Percentiles rank a stretch among this genome's conserved stretches.
Evolutionary conservation across 1,284 basidiomycete species (phyloP).

Genomic region (Veloboletus limbatus): DNA sequence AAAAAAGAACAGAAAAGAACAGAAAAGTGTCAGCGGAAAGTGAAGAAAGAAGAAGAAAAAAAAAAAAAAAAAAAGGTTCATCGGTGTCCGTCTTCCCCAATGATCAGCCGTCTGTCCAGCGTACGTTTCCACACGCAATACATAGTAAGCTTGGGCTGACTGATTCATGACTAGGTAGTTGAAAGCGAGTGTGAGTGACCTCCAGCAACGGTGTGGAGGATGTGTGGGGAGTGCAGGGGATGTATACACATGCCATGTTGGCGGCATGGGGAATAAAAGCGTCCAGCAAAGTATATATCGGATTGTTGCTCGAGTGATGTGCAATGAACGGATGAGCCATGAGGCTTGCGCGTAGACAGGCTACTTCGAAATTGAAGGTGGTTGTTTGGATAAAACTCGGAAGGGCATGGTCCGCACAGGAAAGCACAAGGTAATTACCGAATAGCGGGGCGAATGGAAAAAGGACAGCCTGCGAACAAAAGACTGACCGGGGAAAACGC

Average conservation of each 20-base stretch:
- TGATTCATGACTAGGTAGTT: slow-evolving; percentile 8
- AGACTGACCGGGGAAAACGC: slow-evolving; percentile 19
- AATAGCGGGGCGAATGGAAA: slow-evolving; percentile 28
- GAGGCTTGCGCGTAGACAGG: slow-evolving; percentile 15
- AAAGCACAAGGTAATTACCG: slow-evolving; percentile 33
- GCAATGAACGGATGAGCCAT: slow-evolving; percentile 28
- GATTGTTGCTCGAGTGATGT: slow-evolving; percentile 18
- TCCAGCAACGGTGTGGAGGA: not conserved
- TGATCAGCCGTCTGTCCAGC: slow-evolving; percentile 22
- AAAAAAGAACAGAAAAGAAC: slow-evolving; percentile 4
- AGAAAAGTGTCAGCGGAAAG: slow-evolving; percentile 12
- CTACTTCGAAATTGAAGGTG: slow-evolving; percentile 21
- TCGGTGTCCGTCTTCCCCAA: slow-evolving; percentile 26
- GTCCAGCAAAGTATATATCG: slow-evolving; percentile 25
- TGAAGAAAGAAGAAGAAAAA: slow-evolving; percentile 1
- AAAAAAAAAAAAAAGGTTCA: slow-evolving; percentile 8
- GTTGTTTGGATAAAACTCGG: slow-evolving; percentile 16
- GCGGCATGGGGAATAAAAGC: slow-evolving; percentile 17
- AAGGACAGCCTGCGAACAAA: slow-evolving; percentile 26
- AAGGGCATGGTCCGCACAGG: slow-evolving; percentile 21
- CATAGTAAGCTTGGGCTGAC: slow-evolving; percentile 17
- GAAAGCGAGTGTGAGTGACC: slow-evolving; percentile 22
- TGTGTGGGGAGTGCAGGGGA: slow-evolving; percentile 5
- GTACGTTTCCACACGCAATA: slow-evolving; percentile 29
- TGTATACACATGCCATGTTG: slow-evolving; percentile 14